A percentile compares a stretch with the other conserved stretches of the same genome.
Conservation (phyloP, 495 filamentous ascomycete genomes). For the Aspergillus diversus region DNA sequence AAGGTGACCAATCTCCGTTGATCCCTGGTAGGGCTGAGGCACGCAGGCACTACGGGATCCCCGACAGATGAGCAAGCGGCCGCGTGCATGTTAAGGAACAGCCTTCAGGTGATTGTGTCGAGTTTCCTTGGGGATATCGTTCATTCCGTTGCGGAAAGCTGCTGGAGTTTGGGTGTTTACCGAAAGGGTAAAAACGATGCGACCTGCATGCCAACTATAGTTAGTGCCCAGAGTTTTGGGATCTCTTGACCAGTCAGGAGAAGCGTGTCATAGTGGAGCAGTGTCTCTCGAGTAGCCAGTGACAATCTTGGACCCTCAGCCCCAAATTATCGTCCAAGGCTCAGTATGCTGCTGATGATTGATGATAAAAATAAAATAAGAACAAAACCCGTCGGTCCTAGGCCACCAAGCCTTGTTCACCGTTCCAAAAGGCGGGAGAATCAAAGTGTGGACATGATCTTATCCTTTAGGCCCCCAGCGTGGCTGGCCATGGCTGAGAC, state of each 20-base stretch:
- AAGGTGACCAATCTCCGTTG: background rate
- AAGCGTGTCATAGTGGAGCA: background rate
- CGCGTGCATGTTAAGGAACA: background rate
- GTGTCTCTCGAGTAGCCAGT: background rate
- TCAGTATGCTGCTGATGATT: background rate
- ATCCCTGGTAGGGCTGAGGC: slow-evolving; percentile 25
- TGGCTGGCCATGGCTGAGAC: slow-evolving; percentile 18
- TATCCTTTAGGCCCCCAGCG: slow-evolving; percentile 1
- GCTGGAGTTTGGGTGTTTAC: background rate
- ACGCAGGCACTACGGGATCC: slow-evolving; percentile 1
- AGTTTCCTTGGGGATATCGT: background rate
- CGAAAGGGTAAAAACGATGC: background rate
- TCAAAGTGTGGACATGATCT: background rate
- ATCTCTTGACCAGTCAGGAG: background rate
- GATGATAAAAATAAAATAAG: slow-evolving; percentile 3
- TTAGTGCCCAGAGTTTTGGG: slow-evolving; percentile 4
- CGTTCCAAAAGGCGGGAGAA: background rate
- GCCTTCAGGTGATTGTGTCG: background rate
- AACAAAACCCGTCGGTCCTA: background rate
- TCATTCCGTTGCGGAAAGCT: background rate
- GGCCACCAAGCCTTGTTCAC: background rate
- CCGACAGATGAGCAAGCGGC: slow-evolving; percentile 3
- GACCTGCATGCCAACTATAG: slow-evolving; percentile 5
- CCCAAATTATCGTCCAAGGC: background rate
- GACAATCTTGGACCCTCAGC: background rate